Evolutionary conservation across 805 yeast genomes (phyloP).

Genomic region (Candida odintsovae): DNA sequence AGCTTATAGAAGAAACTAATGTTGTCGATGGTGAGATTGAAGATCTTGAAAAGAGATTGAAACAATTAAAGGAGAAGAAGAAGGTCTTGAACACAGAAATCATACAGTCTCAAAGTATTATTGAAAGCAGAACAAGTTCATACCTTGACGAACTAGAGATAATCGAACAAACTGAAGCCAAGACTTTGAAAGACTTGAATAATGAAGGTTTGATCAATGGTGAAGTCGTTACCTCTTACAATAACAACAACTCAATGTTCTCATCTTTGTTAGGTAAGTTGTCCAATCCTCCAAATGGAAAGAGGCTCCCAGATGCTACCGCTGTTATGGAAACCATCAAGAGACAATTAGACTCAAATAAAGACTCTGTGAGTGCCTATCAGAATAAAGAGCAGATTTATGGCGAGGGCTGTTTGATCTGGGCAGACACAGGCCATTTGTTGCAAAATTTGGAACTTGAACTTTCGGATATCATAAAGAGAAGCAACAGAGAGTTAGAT

Average conservation of each 20-base stretch:
- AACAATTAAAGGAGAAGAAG: constrained; percentile 28
- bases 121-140: constrained; percentile 41
- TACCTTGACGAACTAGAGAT: constrained; percentile 35
- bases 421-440: constrained; percentile 16
- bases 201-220: constrained; percentile 1
- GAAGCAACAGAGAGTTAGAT: constrained; percentile 4
- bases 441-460: constrained; percentile 16
- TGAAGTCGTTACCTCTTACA: background rate
- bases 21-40: constrained; percentile 33
- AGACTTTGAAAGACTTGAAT: constrained; percentile 10
- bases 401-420: constrained; percentile 16
- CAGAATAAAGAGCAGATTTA: constrained; percentile 8
- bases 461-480: constrained; percentile 13
- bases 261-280: background rate
- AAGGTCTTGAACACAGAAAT: constrained; percentile 31
- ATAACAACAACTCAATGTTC: background rate
- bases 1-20: constrained; percentile 27
- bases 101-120: constrained; percentile 37
- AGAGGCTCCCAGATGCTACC: constrained; percentile 1
- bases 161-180: constrained; percentile 33
- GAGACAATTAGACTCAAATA: constrained; percentile 16
- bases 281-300: background rate
- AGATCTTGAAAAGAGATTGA: constrained; percentile 29
- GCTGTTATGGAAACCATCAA: constrained; percentile 15
- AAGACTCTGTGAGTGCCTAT: constrained; percentile 11